phyloP scores from a whole-genome alignment of 1,139 yeast species.

The Pneumocystis murina region DNA sequence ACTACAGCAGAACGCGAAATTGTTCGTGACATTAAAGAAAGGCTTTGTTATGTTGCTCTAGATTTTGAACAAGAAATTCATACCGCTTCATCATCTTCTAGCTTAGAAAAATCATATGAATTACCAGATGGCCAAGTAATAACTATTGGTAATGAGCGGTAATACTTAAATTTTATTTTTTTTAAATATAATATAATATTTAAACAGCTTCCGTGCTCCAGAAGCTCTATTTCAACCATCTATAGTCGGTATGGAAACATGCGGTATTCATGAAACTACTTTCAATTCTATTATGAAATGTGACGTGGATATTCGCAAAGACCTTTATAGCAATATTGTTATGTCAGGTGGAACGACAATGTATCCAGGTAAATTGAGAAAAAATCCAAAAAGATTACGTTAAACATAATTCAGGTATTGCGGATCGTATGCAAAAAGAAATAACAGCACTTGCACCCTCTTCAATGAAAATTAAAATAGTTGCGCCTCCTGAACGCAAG shows the following conservation, averaged over 20 bases:
- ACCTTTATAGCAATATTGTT: conserved; percentile 96
- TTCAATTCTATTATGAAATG: conserved; percentile 99
- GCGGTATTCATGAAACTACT: conserved; percentile 99
- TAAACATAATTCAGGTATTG: conserved; percentile 96
- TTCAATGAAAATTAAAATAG: conserved; percentile 97
- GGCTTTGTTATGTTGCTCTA: conserved; percentile 92
- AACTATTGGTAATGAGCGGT: conserved; percentile 96
- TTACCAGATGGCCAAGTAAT: conserved; percentile 99
- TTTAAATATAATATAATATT: not conserved
- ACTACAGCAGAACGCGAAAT: conserved; percentile 99
- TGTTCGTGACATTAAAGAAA: conserved; percentile 98
- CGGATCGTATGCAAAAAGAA: conserved; percentile 99
- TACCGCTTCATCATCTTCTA: conserved; percentile 96
- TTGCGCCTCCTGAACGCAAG: conserved; percentile 99
- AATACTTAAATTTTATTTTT: conserved; percentile 16
- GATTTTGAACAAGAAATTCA: conserved; percentile 97
- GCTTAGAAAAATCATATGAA: conserved; percentile 97
- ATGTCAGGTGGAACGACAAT: conserved; percentile 55
- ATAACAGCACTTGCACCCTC: conserved; percentile 98
- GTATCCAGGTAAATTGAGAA: conserved; percentile 23
- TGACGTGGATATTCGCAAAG: conserved; percentile 98
- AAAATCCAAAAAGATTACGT: conserved; percentile 97
- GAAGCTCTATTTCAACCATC: conserved; percentile 99
- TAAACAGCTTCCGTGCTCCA: conserved; percentile 70
- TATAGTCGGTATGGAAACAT: conserved; percentile 92